phyloP scores from a whole-genome alignment of 129 eudicot species.

The Centella asiatica region DNA sequence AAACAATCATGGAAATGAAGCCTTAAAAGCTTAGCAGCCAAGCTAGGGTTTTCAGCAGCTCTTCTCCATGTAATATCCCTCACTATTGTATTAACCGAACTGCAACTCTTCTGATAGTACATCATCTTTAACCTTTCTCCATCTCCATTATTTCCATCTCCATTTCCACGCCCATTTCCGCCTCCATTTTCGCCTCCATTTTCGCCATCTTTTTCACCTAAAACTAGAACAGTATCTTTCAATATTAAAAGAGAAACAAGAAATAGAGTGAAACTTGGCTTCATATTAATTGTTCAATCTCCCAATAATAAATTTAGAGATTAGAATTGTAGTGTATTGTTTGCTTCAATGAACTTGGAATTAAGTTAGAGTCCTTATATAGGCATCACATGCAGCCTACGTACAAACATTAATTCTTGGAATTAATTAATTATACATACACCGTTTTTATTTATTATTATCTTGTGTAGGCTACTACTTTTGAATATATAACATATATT shows the following conservation, averaged over 20 bases:
- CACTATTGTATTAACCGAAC: constrained; percentile 15
- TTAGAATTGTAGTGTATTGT: background rate
- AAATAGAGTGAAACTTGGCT: constrained; percentile 9
- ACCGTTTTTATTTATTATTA: too few species aligned
- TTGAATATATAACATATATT: too few species aligned
- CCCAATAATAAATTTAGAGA: too few species aligned
- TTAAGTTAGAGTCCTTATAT: background rate
- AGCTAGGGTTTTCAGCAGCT: constrained; percentile 21
- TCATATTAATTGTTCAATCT: constrained; percentile 14
- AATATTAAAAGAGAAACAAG: constrained; percentile 2
- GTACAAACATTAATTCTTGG: background rate
- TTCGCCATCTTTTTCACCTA: constrained; percentile 14
- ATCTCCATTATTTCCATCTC: too few species aligned
- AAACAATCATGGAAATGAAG: constrained; percentile 61
- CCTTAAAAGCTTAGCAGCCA: constrained; percentile 44
- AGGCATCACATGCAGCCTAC: background rate
- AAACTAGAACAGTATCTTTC: background rate
- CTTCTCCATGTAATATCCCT: constrained; percentile 35
- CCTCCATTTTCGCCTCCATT: too few species aligned
- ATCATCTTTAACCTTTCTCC: too few species aligned
- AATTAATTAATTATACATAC: background rate
- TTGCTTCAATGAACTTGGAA: background rate
- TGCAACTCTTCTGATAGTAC: constrained; percentile 31
- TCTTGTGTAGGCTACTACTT: constrained; percentile 4
- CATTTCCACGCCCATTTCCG: too few species aligned